These are phyloP conservation scores for Quercus mongolica DNA, from an alignment of 306 rosid genomes.

Conservation along the genomic window DNA sequence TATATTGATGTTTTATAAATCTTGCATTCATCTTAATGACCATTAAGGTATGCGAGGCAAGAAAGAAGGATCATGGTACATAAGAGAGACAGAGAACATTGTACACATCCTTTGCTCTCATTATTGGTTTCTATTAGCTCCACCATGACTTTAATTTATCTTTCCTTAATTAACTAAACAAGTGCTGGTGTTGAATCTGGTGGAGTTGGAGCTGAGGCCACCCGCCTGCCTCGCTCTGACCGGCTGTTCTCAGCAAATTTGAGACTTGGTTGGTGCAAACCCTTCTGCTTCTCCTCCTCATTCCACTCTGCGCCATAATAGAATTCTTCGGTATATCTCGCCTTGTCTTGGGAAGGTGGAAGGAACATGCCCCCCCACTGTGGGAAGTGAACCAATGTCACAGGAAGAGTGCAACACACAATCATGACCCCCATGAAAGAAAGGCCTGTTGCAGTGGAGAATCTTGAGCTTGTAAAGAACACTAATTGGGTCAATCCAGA, in stretches of 20 bases:
- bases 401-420: conserved; percentile 71
- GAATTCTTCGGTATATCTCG: conserved; percentile 49
- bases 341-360: conserved; percentile 54
- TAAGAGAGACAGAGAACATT: too few species aligned
- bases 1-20: too few species aligned
- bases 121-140: neutral
- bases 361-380: conserved; percentile 92
- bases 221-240: conserved; percentile 79
- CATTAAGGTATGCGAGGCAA: too few species aligned
- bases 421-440: conserved; percentile 78
- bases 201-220: conserved; percentile 64
- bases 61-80: too few species aligned
- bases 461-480: conserved; percentile 54
- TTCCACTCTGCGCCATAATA: conserved; percentile 79
- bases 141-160: neutral
- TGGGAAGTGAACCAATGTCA: conserved; percentile 70
- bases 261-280: conserved; percentile 60
- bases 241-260: conserved; percentile 83
- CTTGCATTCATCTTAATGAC: too few species aligned
- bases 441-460: conserved; percentile 54
- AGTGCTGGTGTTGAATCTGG: conserved; percentile 61
- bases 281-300: conserved; percentile 60
- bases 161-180: conserved; percentile 18
- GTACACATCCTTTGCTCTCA: neutral
- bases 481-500: conserved; percentile 76